Percentiles rank a stretch among this genome's conserved stretches.
phyloP scores from a whole-genome alignment of 306 rosid genomes.

The Urtica urens region DNA sequence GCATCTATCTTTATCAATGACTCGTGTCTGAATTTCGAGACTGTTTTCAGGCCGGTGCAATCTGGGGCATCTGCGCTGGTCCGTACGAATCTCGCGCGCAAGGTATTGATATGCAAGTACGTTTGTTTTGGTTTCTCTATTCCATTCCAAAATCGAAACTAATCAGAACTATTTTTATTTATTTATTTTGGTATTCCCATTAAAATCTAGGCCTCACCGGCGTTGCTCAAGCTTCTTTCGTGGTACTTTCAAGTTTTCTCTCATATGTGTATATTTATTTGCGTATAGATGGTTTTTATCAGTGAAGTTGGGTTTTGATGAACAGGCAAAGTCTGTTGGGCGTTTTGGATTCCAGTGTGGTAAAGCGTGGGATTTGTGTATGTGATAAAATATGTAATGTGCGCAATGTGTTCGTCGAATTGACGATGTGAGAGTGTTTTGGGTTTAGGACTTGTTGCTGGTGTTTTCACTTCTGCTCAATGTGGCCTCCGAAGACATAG shows the following conservation, averaged over 20 bases:
- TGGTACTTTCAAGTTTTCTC: constrained; percentile 30
- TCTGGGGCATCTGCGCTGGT: constrained; percentile 73
- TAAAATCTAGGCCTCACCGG: constrained; percentile 51
- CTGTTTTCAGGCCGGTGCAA: constrained; percentile 68
- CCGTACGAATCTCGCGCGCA: constrained; percentile 61
- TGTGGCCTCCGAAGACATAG: constrained; percentile 63
- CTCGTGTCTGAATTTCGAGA: not conserved
- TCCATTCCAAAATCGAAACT: no score
- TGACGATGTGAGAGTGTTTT: constrained; percentile 16
- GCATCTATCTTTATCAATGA: not conserved
- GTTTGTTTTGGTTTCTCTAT: not conserved
- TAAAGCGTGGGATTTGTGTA: constrained; percentile 11
- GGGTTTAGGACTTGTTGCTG: constrained; percentile 60
- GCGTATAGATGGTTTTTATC: constrained; percentile 3
- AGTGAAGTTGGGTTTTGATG: constrained; percentile 4
- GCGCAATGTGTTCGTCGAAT: constrained; percentile 10
- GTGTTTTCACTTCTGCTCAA: constrained; percentile 35
- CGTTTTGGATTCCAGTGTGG: constrained; percentile 50
- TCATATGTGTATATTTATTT: not conserved
- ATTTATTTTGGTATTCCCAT: not conserved
- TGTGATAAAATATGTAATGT: not conserved
- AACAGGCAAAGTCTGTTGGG: constrained; percentile 50
- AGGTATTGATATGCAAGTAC: constrained; percentile 20
- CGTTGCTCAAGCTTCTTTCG: constrained; percentile 42
- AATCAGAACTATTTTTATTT: no score